A percentile compares a stretch with the other conserved stretches of the same genome.
Conservation (phyloP, 768 basidiomycete species). For the Phlebiopsis flavidoalba region DNA sequence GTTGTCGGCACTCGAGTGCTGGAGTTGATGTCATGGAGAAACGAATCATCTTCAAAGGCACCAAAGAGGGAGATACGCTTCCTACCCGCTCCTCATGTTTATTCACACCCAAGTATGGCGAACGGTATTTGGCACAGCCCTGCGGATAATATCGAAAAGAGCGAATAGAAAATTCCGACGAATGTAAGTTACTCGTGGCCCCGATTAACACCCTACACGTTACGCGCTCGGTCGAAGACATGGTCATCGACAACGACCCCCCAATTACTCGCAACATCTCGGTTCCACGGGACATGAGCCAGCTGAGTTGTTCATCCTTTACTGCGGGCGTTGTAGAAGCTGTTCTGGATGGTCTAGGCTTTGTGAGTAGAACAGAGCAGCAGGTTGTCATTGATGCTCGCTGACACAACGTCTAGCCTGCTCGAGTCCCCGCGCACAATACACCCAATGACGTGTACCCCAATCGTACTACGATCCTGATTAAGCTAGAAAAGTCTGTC, state of each 20-base stretch:
- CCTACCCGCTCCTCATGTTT: conserved; percentile 85
- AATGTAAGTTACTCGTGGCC: conserved; percentile 52
- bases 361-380: conserved; percentile 59
- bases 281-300: conserved; percentile 90
- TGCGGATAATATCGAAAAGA: conserved; percentile 94
- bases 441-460: conserved; percentile 81
- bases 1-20: conserved; percentile 84
- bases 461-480: conserved; percentile 89
- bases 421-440: conserved; percentile 92
- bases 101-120: conserved; percentile 96
- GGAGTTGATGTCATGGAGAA: conserved; percentile 79
- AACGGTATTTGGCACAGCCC: conserved; percentile 88
- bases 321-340: conserved; percentile 98
- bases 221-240: conserved; percentile 49
- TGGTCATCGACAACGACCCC: conserved; percentile 98
- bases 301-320: conserved; percentile 94
- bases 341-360: conserved; percentile 88
- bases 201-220: not conserved
- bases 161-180: conserved; percentile 94
- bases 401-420: conserved; percentile 53
- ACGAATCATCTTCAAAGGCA: conserved; percentile 74
- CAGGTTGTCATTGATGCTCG: conserved; percentile 9
- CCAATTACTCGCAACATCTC: conserved; percentile 88
- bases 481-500: conserved; percentile 92
- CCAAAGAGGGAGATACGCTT: conserved; percentile 92